A percentile compares a stretch with the other conserved stretches of the same genome.
Conservation (phyloP, 257 asterid species). For the Penstemon barbatus region DNA sequence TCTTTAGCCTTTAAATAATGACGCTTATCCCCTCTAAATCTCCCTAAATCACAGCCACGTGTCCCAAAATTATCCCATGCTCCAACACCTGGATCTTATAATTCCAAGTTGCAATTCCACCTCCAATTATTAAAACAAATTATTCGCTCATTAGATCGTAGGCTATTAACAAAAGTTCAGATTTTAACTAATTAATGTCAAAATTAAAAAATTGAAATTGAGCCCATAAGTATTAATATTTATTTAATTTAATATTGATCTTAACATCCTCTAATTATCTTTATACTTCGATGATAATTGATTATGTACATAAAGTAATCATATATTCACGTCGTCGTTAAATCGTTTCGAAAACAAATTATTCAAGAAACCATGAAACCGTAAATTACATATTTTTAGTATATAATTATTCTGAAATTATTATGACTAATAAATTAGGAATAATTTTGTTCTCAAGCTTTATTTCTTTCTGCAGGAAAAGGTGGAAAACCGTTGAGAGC, state of each 20-base stretch:
- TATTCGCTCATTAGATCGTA: too few relatives aligned
- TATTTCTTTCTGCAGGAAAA: slow-evolving; percentile 5
- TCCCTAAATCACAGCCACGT: slow-evolving; percentile 41
- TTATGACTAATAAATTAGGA: background rate
- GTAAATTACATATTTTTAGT: too few relatives aligned
- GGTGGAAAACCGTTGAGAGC: slow-evolving; percentile 22
- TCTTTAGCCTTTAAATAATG: slow-evolving; percentile 30
- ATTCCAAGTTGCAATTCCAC: slow-evolving; percentile 8
- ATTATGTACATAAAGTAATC: background rate
- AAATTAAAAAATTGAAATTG: too few relatives aligned
- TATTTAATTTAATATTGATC: too few relatives aligned
- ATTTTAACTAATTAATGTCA: too few relatives aligned
- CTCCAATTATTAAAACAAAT: background rate
- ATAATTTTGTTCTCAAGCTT: background rate
- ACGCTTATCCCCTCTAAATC: slow-evolving; percentile 24
- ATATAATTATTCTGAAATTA: background rate
- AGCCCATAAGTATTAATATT: too few relatives aligned
- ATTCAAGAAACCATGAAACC: too few relatives aligned
- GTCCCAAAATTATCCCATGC: slow-evolving; percentile 16
- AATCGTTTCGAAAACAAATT: too few relatives aligned
- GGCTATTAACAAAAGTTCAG: too few relatives aligned
- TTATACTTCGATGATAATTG: too few relatives aligned
- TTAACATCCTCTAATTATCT: too few relatives aligned
- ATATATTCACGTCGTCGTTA: background rate
- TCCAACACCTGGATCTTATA: slow-evolving; percentile 39